Evolutionary conservation across 495 filamentous ascomycete species (phyloP).

Genomic region (Paragyromitra xinjiangensis): DNA sequence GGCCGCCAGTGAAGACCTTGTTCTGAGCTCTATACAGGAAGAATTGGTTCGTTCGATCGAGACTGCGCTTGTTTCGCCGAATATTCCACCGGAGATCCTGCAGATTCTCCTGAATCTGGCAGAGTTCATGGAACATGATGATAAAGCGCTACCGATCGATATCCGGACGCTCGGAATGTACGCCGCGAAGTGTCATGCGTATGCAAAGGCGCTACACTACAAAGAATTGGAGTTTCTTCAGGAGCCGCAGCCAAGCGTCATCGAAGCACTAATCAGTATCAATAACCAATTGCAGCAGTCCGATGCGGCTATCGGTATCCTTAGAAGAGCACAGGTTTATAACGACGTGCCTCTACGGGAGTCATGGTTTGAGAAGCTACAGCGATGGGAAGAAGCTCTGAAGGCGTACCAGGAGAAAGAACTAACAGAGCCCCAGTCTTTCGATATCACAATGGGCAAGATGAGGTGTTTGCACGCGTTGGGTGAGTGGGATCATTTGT

Average conservation of each 20-base stretch:
- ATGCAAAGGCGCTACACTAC: slow-evolving; percentile 97
- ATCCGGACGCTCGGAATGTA: slow-evolving; percentile 91
- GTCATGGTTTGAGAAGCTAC: slow-evolving; percentile 98
- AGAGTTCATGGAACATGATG: slow-evolving; percentile 99
- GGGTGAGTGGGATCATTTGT: slow-evolving; percentile 94
- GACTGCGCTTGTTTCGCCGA: slow-evolving; percentile 86
- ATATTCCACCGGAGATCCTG: slow-evolving; percentile 93
- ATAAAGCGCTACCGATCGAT: slow-evolving; percentile 97
- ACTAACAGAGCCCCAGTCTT: slow-evolving; percentile 69
- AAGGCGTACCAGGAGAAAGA: slow-evolving; percentile 85
- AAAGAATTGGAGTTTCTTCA: slow-evolving; percentile 98
- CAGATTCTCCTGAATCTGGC: slow-evolving; percentile 95
- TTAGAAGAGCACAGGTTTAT: slow-evolving; percentile 92
- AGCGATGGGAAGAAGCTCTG: slow-evolving; percentile 98
- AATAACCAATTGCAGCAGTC: slow-evolving; percentile 98
- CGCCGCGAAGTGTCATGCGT: slow-evolving; percentile 93
- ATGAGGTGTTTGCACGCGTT: slow-evolving; percentile 98
- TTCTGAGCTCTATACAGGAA: slow-evolving; percentile 66
- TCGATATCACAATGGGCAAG: slow-evolving; percentile 97
- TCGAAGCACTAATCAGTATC: slow-evolving; percentile 96
- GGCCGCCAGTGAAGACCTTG: slow-evolving; percentile 9
- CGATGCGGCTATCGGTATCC: slow-evolving; percentile 95
- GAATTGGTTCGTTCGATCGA: slow-evolving; percentile 95
- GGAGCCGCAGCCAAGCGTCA: slow-evolving; percentile 93
- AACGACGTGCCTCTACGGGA: slow-evolving; percentile 90